These are phyloP conservation scores for Berkeleyomyces rouxiae DNA, from an alignment of 2,329 filamentous ascomycete genomes.

Conservation along the genomic window DNA sequence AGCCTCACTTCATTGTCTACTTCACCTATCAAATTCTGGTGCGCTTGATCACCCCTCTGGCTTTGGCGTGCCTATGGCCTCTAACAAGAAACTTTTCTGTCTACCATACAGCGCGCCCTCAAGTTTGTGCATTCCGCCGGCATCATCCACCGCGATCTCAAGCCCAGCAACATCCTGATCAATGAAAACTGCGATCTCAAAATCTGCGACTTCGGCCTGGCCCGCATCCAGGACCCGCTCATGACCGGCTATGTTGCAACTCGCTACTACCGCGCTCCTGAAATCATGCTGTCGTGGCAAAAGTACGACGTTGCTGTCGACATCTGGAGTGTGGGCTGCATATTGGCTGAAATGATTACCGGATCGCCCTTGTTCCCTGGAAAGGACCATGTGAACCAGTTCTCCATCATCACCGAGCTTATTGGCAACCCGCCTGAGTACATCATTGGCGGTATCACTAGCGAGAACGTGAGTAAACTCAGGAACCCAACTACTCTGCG, in stretches of 20 bases:
- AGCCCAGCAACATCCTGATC: slow-evolving; percentile 97
- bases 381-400: slow-evolving; percentile 99
- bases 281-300: slow-evolving; percentile 99
- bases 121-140: slow-evolving; percentile 99
- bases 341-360: slow-evolving; percentile 98
- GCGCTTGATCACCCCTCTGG: slow-evolving; percentile 21
- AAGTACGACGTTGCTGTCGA: slow-evolving; percentile 99
- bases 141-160: slow-evolving; percentile 92
- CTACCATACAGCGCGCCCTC: slow-evolving; percentile 55
- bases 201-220: slow-evolving; percentile 96
- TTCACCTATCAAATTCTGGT: slow-evolving; percentile 99
- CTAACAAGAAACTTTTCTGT: not conserved
- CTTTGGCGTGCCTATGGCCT: not conserved
- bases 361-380: slow-evolving; percentile 96
- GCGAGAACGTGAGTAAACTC: slow-evolving; percentile 64
- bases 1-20: slow-evolving; percentile 99
- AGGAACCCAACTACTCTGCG: not conserved
- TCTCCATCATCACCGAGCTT: slow-evolving; percentile 97
- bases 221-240: slow-evolving; percentile 94
- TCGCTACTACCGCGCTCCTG: slow-evolving; percentile 92
- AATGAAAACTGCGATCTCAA: slow-evolving; percentile 99
- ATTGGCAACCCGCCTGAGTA: slow-evolving; percentile 93
- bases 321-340: slow-evolving; percentile 98
- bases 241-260: slow-evolving; percentile 99
- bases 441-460: slow-evolving; percentile 96